Percentiles rank a stretch among this genome's conserved stretches.
Evolutionary conservation across 371 early-diverging fungal genomes (phyloP).

Genomic region (Mortierella sp.): DNA sequence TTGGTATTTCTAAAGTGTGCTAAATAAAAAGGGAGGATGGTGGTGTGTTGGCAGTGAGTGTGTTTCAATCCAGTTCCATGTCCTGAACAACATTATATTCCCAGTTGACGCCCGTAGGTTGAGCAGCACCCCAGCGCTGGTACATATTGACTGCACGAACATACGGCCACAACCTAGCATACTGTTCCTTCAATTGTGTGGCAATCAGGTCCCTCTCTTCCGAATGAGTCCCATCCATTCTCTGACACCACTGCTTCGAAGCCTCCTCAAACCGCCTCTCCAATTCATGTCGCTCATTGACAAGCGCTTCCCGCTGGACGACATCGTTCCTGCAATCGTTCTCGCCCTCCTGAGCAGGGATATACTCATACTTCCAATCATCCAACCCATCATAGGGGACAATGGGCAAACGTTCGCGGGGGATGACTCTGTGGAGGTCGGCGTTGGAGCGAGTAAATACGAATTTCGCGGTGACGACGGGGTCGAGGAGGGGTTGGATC

Average conservation of each 20-base stretch:
- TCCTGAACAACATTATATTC: slow-evolving; percentile 30
- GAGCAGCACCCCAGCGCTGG: slow-evolving; percentile 52
- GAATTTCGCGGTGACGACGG: slow-evolving; percentile 90
- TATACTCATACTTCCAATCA: slow-evolving; percentile 57
- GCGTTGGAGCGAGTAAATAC: slow-evolving; percentile 76
- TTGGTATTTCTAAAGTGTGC: neutral
- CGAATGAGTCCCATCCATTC: slow-evolving; percentile 18
- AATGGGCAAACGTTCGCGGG: slow-evolving; percentile 51
- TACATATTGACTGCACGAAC: slow-evolving; percentile 52
- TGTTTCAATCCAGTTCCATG: neutral
- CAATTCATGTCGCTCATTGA: slow-evolving; percentile 36
- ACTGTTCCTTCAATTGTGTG: slow-evolving; percentile 37
- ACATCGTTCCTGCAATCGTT: slow-evolving; percentile 39
- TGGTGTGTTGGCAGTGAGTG: neutral
- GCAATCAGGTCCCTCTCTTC: slow-evolving; percentile 49
- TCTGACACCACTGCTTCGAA: slow-evolving; percentile 46
- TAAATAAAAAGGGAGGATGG: neutral
- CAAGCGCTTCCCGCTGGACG: slow-evolving; percentile 32
- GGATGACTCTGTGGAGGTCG: slow-evolving; percentile 73
- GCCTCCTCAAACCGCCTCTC: slow-evolving; percentile 41
- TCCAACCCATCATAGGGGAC: slow-evolving; percentile 54
- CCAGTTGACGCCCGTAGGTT: slow-evolving; percentile 40
- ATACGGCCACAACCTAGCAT: slow-evolving; percentile 54
- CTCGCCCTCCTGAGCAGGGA: slow-evolving; percentile 48
- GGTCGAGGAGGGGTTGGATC: slow-evolving; percentile 87